Conservation (phyloP, 371 early-diverging fungal species). For the Blyttiomyces sp. region DNA sequence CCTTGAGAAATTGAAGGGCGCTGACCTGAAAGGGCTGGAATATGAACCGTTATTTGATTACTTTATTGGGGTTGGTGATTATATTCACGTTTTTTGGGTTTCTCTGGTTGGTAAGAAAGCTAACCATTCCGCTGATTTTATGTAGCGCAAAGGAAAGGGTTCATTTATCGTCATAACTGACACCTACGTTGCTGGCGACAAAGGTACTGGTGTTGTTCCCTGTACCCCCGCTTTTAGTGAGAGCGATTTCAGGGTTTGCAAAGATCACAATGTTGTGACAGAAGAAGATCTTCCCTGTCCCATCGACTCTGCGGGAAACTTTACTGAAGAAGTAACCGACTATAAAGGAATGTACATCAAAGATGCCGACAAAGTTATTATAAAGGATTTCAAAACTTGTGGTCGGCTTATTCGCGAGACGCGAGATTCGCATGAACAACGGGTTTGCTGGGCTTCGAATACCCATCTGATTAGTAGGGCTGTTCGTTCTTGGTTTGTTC, state of each 20-base stretch:
- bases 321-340: slow-evolving; percentile 83
- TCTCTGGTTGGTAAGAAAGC: too few relatives aligned
- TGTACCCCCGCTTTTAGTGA: slow-evolving; percentile 99
- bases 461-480: slow-evolving; percentile 98
- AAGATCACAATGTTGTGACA: slow-evolving; percentile 77
- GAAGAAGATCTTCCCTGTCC: slow-evolving; percentile 92
- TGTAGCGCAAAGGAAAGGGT: slow-evolving; percentile 52
- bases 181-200: slow-evolving; percentile 91
- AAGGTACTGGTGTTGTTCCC: slow-evolving; percentile 99
- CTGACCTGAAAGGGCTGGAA: slow-evolving; percentile 83
- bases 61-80: slow-evolving; percentile 39
- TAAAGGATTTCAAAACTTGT: slow-evolving; percentile 82
- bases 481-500: slow-evolving; percentile 98
- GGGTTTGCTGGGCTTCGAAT: slow-evolving; percentile 83
- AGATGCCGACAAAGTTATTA: slow-evolving; percentile 96
- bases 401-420: slow-evolving; percentile 88
- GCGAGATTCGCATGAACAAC: slow-evolving; percentile 68
- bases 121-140: too few relatives aligned
- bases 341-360: slow-evolving; percentile 93
- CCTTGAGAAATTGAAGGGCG: slow-evolving; percentile 77
- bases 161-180: slow-evolving; percentile 91
- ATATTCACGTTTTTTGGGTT: too few relatives aligned
- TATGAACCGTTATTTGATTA: slow-evolving; percentile 93
- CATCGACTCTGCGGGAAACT: slow-evolving; percentile 90
- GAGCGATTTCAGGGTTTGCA: slow-evolving; percentile 98